Base-by-base conservation (phyloP, 148 eudicot species). In the Cornus florida region DNA sequence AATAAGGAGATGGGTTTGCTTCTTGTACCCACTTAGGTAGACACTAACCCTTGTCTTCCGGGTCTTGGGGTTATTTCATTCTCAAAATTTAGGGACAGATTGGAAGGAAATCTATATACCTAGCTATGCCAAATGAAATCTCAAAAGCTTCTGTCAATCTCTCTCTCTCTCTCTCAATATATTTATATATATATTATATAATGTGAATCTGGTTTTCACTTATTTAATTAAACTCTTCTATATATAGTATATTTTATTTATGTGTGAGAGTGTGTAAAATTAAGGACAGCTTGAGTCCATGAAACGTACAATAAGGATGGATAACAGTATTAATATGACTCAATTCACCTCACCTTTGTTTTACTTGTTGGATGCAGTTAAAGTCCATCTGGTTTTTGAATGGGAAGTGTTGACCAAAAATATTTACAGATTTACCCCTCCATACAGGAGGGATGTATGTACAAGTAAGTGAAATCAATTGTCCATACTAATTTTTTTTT, bases 1-100 rank as follows among this genome's bases (percentile, higher is more conserved):
- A 75, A 23, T 70, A 71, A 5, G 35, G 71, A 59, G 48, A 71
- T 12, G 71, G 76, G 66, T 65, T 77, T 70, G 70, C 81, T 72
- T 74, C n/a, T 7, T 84, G 87, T 79, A 80, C 77, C 38, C 89
- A 87, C 75, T 39, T 60, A 53, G 4, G 82, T 77, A 78, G 85
- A 87, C 89, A 86, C 75, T 74, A 79, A 81, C 83, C 85, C 89
- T 79, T 86, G 85, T 84, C 85, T 79, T 84, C 71, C 64, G 89
- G 81, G 73, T 74, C 72, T 67, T 39, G 73, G 73, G 82, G 77
- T 38, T 81, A 38, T 72, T 78, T 73, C 56, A 35, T 78, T 39
- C 65, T 78, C 67, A 78, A 77, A 35, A 75, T 76, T 77, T 66
- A 80, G 86, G 77, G 88, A 82, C 88, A 83, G 82, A 73, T 80